Percentiles rank a stretch among this genome's conserved stretches.
These are phyloP conservation scores for Pseudonitzschia pungens DNA, from an alignment of 108 stramenopile species.

Conservation along the genomic window DNA sequence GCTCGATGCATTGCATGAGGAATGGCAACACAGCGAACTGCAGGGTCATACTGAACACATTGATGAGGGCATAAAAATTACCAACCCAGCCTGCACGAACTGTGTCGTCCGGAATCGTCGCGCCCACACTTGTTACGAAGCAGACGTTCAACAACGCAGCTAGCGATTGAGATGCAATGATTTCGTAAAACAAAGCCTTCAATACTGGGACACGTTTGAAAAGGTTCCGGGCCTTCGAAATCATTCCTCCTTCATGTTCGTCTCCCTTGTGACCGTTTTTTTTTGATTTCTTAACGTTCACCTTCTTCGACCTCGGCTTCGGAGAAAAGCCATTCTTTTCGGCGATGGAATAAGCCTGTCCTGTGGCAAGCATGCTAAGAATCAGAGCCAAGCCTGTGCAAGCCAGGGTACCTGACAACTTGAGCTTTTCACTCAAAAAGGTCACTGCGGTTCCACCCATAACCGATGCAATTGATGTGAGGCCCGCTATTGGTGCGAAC, in stretches of 20 bases:
- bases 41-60: constrained; percentile 65
- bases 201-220: constrained; percentile 77
- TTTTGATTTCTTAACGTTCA: constrained; percentile 13
- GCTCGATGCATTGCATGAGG: constrained; percentile 61
- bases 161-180: constrained; percentile 79
- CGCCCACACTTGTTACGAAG: constrained; percentile 63
- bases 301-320: constrained; percentile 11
- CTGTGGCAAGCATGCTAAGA: constrained; percentile 49
- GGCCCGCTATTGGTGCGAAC: constrained; percentile 78
- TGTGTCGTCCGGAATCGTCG: constrained; percentile 63
- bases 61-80: constrained; percentile 75
- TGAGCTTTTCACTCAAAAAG: constrained; percentile 42
- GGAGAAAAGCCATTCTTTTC: constrained; percentile 62
- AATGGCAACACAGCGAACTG: constrained; percentile 72
- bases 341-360: constrained; percentile 60
- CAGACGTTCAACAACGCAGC: constrained; percentile 76
- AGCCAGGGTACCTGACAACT: constrained; percentile 54
- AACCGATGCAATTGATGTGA: constrained; percentile 68
- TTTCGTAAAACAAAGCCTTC: constrained; percentile 74
- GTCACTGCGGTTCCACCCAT: constrained; percentile 64
- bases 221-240: constrained; percentile 50
- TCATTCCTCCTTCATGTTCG: constrained; percentile 40
- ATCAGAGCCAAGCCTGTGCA: constrained; percentile 62
- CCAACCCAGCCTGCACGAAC: constrained; percentile 83
- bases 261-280: constrained; percentile 7